These are phyloP conservation scores for Lactarius indigo DNA, from an alignment of 768 basidiomycete genomes.

Conservation along the genomic window DNA sequence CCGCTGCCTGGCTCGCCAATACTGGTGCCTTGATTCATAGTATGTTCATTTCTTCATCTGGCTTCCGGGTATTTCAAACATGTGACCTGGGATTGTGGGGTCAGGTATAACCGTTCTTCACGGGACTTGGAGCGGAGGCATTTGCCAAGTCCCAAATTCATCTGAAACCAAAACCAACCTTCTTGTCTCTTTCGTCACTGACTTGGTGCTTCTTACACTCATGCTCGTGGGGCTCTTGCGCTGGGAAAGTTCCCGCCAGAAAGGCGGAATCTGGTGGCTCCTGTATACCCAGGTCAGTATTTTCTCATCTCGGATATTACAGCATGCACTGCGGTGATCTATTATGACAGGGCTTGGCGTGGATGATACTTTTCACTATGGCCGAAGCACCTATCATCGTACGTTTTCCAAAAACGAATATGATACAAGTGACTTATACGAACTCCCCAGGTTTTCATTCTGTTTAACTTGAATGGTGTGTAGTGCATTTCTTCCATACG, in stretches of 20 bases:
- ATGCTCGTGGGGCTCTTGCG: slow-evolving; percentile 11
- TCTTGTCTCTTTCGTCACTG: background rate
- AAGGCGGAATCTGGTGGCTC: slow-evolving; percentile 2
- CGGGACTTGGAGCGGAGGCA: background rate
- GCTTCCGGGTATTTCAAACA: background rate
- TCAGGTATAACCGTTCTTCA: background rate
- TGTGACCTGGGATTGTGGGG: background rate
- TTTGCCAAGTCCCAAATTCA: background rate
- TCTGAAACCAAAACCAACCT: background rate
- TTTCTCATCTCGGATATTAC: background rate
- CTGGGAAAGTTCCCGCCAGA: background rate
- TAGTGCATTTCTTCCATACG: background rate
- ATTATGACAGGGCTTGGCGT: background rate
- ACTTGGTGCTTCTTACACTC: background rate
- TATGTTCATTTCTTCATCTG: background rate
- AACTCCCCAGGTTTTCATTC: background rate
- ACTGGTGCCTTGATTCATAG: background rate
- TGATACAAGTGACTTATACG: background rate
- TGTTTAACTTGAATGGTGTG: slow-evolving; percentile 7
- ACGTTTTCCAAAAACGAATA: background rate
- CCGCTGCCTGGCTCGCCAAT: background rate
- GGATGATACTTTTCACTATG: background rate
- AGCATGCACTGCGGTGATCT: background rate
- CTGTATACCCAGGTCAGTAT: slow-evolving; percentile 1
- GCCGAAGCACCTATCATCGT: slow-evolving; percentile 1